These are phyloP conservation scores for Ottelia alismoides DNA, from an alignment of 106 monocot species.

Conservation along the genomic window DNA sequence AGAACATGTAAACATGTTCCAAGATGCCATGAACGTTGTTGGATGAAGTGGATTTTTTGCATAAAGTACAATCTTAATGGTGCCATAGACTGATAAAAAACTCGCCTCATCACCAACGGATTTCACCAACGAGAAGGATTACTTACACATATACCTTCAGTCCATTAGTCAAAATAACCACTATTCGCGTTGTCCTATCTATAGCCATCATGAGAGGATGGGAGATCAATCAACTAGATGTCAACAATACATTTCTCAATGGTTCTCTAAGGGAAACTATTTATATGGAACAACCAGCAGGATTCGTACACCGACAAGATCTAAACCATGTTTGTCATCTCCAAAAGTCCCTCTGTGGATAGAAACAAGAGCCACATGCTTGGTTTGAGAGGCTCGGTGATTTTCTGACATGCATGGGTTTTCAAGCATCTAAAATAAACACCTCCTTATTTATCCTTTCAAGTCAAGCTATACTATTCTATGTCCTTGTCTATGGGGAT, in stretches of 20 bases:
- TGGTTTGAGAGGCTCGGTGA: background rate
- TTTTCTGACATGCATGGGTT: background rate
- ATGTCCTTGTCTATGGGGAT: background rate
- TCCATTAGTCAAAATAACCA: no score
- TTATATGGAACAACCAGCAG: background rate
- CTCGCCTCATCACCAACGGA: no score
- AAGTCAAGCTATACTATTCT: background rate
- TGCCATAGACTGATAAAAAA: background rate
- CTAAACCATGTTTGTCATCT: background rate
- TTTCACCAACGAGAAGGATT: no score
- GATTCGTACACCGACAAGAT: background rate
- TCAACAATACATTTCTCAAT: no score
- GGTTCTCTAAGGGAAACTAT: background rate
- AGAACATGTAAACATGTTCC: background rate
- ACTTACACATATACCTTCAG: no score
- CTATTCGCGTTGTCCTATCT: no score
- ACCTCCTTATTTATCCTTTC: background rate
- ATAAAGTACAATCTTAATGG: background rate
- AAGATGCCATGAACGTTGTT: background rate
- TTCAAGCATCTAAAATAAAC: background rate
- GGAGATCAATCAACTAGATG: no score
- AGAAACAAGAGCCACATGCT: background rate
- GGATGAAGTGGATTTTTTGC: background rate
- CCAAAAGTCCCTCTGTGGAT: background rate
- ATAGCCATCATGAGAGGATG: no score